phyloP scores from a whole-genome alignment of 148 eudicot genomes.

The Amaranthus hypochondriacus region DNA sequence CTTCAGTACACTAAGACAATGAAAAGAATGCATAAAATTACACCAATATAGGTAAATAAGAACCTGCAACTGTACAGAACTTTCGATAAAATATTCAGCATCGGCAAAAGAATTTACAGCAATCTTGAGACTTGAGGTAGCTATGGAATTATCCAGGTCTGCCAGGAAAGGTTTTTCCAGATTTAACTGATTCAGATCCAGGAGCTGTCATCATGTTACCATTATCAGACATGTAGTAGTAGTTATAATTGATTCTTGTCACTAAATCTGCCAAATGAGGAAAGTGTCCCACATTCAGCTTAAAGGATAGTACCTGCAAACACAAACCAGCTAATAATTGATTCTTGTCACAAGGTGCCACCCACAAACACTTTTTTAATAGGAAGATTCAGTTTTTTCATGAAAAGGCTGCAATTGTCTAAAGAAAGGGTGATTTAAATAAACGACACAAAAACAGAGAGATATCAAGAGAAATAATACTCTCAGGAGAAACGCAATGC shows the following conservation, averaged over 20 bases:
- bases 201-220: slow-evolving; percentile 64
- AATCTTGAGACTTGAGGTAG: no score
- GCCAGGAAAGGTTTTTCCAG: slow-evolving; percentile 40
- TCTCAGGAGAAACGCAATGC: slow-evolving; percentile 95
- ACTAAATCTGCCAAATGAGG: slow-evolving; percentile 96
- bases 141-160: slow-evolving; percentile 28
- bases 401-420: not conserved
- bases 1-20: no score
- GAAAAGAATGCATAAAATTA: no score
- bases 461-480: slow-evolving; percentile 37
- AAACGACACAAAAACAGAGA: not conserved
- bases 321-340: not conserved
- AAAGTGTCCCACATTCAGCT: slow-evolving; percentile 87
- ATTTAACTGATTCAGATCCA: slow-evolving; percentile 46
- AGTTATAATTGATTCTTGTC: slow-evolving; percentile 85
- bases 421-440: not conserved
- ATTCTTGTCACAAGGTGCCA: not conserved
- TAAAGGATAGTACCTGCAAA: slow-evolving; percentile 83
- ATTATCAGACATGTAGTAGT: slow-evolving; percentile 77
- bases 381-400: not conserved
- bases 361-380: not conserved
- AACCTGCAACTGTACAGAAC: no score
- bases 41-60: no score
- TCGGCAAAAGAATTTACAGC: no score
- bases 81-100: no score